A percentile compares a stretch with the other conserved stretches of the same genome.
phyloP scores from a whole-genome alignment of 495 filamentous ascomycete genomes.

The Geopyxis carbonaria region DNA sequence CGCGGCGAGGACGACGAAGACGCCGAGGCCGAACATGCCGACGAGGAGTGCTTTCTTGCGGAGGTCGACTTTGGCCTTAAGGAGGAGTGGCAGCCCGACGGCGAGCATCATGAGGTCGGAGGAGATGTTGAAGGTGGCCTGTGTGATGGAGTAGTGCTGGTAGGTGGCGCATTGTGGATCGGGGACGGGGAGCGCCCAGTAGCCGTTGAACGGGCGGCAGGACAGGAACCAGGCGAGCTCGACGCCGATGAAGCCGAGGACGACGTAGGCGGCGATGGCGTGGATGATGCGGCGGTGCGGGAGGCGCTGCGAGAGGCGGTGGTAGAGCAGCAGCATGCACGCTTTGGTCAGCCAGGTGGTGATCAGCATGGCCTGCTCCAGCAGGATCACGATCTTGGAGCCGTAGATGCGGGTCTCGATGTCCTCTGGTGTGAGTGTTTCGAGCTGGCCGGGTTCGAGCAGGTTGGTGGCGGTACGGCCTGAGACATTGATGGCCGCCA shows the following conservation, averaged over 20 bases:
- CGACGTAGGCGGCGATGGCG: constrained; percentile 25
- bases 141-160: constrained; percentile 31
- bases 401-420: constrained; percentile 33
- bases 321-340: constrained; percentile 38
- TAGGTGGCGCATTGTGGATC: constrained; percentile 34
- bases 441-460: constrained; percentile 36
- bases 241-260: constrained; percentile 24
- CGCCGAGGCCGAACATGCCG: constrained; percentile 32
- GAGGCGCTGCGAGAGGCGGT: constrained; percentile 29
- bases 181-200: constrained; percentile 31
- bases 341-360: constrained; percentile 34
- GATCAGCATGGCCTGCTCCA: constrained; percentile 33
- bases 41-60: constrained; percentile 30
- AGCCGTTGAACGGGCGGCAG: constrained; percentile 28
- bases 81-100: constrained; percentile 31
- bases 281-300: constrained; percentile 25
- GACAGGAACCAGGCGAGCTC: constrained; percentile 29
- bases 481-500: constrained; percentile 41
- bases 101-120: constrained; percentile 33
- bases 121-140: constrained; percentile 34
- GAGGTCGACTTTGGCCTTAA: constrained; percentile 26
- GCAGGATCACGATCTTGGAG: constrained; percentile 37
- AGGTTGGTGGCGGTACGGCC: constrained; percentile 41
- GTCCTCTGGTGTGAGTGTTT: constrained; percentile 31
- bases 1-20: constrained; percentile 32